Percentiles rank a stretch among this genome's conserved stretches.
Evolutionary conservation across 73 alveolate species (phyloP).

Genomic region (Paraurostyla sp.): DNA sequence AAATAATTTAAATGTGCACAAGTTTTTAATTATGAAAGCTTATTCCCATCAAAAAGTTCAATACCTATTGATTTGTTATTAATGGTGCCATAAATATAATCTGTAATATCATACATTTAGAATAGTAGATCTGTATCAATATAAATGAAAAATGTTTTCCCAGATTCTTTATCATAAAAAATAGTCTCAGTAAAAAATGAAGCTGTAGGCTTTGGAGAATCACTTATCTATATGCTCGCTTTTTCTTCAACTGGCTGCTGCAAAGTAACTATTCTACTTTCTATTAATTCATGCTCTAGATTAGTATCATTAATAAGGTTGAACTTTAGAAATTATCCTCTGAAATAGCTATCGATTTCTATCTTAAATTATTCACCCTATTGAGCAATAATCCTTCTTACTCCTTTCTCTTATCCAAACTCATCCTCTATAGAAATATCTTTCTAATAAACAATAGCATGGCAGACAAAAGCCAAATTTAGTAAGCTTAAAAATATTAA

Average conservation of each 20-base stretch:
- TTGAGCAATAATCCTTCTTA: not conserved
- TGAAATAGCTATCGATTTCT: not conserved
- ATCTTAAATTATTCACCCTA: not conserved
- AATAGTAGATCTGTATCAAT: too few relatives aligned
- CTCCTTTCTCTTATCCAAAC: constrained; percentile 9
- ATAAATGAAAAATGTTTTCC: too few relatives aligned
- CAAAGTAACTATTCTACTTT: not conserved
- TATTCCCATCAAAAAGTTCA: not conserved
- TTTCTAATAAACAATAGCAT: too few relatives aligned
- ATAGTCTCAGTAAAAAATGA: too few relatives aligned
- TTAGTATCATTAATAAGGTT: not conserved
- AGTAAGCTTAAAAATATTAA: too few relatives aligned
- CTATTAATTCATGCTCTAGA: not conserved
- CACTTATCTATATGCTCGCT: too few relatives aligned
- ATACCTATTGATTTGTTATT: not conserved
- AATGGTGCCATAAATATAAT: not conserved
- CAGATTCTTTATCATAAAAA: too few relatives aligned
- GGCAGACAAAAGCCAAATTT: too few relatives aligned
- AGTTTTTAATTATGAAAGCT: not conserved
- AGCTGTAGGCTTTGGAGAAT: too few relatives aligned
- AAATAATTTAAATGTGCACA: not conserved
- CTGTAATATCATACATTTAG: constrained; percentile 5
- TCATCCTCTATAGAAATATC: constrained; percentile 19
- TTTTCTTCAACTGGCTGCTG: not conserved
- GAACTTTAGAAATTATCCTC: constrained; percentile 18